Conservation (phyloP, 2,329 filamentous ascomycete genomes). For the Colletotrichum lupini region DNA sequence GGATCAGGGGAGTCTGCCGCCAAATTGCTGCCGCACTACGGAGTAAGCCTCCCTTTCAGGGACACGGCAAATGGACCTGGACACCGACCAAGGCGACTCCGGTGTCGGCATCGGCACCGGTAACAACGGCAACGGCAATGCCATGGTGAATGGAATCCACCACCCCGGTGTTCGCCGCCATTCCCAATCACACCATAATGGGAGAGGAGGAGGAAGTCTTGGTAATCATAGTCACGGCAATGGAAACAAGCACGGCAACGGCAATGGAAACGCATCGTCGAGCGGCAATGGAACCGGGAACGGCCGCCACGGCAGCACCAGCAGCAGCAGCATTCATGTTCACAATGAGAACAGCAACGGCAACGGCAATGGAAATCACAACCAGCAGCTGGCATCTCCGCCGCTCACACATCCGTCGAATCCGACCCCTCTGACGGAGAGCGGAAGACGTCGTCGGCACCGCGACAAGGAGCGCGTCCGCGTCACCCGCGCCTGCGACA, state of each 20-base stretch:
- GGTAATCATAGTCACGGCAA: not conserved
- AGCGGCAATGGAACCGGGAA: not conserved
- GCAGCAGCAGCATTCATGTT: not conserved
- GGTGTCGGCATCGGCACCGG: constrained; percentile 31
- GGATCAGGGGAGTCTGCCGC: constrained; percentile 28
- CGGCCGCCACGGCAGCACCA: not conserved
- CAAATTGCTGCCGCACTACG: constrained; percentile 13
- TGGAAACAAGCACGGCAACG: not conserved
- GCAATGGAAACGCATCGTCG: not conserved
- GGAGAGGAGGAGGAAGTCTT: not conserved
- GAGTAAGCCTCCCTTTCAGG: not conserved
- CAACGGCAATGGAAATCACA: not conserved
- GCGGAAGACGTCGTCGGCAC: constrained; percentile 34
- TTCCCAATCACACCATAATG: constrained; percentile 27
- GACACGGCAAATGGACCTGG: constrained; percentile 26
- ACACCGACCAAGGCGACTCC: constrained; percentile 28
- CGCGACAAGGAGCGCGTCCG: constrained; percentile 47
- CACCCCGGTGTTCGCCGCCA: constrained; percentile 18
- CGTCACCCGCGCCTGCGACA: constrained; percentile 59
- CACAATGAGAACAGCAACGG: not conserved
- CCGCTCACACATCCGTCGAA: constrained; percentile 19
- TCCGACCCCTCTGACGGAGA: constrained; percentile 8
- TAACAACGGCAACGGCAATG: constrained; percentile 1
- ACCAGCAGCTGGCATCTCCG: constrained; percentile 17
- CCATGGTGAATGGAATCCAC: not conserved